Conservation (phyloP, 345 rosid species). For the Eutrema japonicum region DNA sequence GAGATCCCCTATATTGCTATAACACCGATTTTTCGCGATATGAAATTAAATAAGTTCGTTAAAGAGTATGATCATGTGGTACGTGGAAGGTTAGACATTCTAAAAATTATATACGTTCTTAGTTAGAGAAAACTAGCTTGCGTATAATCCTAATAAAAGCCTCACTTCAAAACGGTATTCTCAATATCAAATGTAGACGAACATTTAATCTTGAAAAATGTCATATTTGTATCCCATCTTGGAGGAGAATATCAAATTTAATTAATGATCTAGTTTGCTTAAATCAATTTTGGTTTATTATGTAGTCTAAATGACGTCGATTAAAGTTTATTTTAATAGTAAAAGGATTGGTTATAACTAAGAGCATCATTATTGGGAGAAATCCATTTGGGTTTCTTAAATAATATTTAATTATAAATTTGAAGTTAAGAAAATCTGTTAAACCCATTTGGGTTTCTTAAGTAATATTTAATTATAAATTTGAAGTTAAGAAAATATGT, state of each 20-base stretch:
- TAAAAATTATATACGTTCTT: no score
- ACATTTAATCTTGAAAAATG: not conserved
- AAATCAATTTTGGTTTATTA: not conserved
- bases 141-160: slow-evolving; percentile 1
- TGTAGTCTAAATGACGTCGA: not conserved
- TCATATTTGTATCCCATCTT: not conserved
- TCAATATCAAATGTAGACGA: not conserved
- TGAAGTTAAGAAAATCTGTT: no score
- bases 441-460: no score
- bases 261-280: slow-evolving; percentile 1
- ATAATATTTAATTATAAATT: no score
- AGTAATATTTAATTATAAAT: no score
- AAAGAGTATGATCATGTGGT: slow-evolving; percentile 2
- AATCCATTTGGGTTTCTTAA: no score
- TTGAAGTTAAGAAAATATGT: no score
- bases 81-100: not conserved
- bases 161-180: not conserved
- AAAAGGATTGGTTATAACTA: not conserved
- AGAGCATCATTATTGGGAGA: no score
- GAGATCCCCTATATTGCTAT: not conserved
- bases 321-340: not conserved
- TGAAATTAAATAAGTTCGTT: not conserved
- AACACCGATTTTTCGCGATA: not conserved
- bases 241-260: not conserved
- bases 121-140: not conserved